Evolutionary conservation across 257 asterid species (phyloP), one percentile per base, ranked within the genome.

Genomic region (Plantago major): DNA sequence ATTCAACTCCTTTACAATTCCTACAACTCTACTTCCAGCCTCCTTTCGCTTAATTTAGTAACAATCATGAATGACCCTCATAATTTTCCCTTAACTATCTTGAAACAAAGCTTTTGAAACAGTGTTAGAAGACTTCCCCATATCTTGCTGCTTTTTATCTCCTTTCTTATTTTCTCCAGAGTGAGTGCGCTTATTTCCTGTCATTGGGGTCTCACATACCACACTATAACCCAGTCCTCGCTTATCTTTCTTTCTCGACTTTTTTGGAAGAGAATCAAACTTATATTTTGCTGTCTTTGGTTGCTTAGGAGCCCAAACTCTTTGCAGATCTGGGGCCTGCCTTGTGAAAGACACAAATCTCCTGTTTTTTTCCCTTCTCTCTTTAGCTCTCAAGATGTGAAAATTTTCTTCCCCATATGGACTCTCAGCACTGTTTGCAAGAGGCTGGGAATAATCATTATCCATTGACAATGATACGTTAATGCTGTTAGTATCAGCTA

Each of bases 261-360:
- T 84, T 70, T 70, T 83, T 40, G 69, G 79, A 43, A 73, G 65
- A 57, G 76, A 63, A 59, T 73, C 90, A 16, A 67, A 69, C 80
- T 78, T 84, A 19, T 65, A 60, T 71, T 79, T 92, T 3, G 16
- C 48, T 18, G 66, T 67, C 75, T 86, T 88, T 18, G 76, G 75
- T 52, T 72, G 87, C 76, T 80, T 87, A 46, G 94, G 94, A 26
- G 96, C 95, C 94, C 96, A 84, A 6, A 93, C 94, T 76, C 99
- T 81, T 76, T 85, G 99, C 74, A 89, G 68, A 73, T 83, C 96
- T 16, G 83, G 84, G 67, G 79, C 78, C 80, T 83, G 61, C 67
- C 89, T 72, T 1, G 81, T 55, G 49, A 78, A 89, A 44, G 76
- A 81, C 30, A 74, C 81, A 55, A 60, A 71, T 70, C 84, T 79